A percentile compares a stretch with the other conserved stretches of the same genome.
Conservation (phyloP, 805 yeast species). For the Zygosaccharomyces rouxii region DNA sequence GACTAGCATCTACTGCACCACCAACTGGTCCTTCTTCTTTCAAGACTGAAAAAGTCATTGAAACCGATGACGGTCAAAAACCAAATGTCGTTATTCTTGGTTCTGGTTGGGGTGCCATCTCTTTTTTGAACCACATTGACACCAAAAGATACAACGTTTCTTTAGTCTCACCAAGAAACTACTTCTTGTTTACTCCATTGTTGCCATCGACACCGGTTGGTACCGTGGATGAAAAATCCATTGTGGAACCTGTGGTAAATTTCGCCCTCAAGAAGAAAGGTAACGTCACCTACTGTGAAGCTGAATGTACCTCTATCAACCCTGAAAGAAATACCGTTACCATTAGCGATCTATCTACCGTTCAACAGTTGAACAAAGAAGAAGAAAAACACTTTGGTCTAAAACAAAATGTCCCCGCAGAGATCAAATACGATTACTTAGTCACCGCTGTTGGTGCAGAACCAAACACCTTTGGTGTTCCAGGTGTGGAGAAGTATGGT, state of each 20-base stretch:
- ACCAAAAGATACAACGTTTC: slow-evolving; percentile 84
- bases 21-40: slow-evolving; percentile 37
- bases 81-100: slow-evolving; percentile 62
- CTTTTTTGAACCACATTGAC: slow-evolving; percentile 78
- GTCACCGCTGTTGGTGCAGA: slow-evolving; percentile 92
- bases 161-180: slow-evolving; percentile 87
- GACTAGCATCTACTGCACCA: slow-evolving; percentile 19
- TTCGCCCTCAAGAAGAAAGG: slow-evolving; percentile 77
- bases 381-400: slow-evolving; percentile 38
- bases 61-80: slow-evolving; percentile 31
- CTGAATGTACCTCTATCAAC: slow-evolving; percentile 83
- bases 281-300: slow-evolving; percentile 80
- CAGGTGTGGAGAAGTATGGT: slow-evolving; percentile 83
- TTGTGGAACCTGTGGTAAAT: slow-evolving; percentile 88
- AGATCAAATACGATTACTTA: slow-evolving; percentile 70
- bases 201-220: slow-evolving; percentile 94
- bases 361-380: slow-evolving; percentile 27
- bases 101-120: slow-evolving; percentile 94
- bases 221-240: slow-evolving; percentile 82
- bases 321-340: slow-evolving; percentile 65
- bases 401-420: slow-evolving; percentile 39
- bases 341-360: slow-evolving; percentile 44
- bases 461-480: slow-evolving; percentile 89
- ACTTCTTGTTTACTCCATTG: slow-evolving; percentile 88
- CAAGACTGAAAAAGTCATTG: slow-evolving; percentile 38